These are phyloP conservation scores for Dryadomyces sulphureus DNA, from an alignment of 2,329 filamentous ascomycete genomes.

Conservation along the genomic window DNA sequence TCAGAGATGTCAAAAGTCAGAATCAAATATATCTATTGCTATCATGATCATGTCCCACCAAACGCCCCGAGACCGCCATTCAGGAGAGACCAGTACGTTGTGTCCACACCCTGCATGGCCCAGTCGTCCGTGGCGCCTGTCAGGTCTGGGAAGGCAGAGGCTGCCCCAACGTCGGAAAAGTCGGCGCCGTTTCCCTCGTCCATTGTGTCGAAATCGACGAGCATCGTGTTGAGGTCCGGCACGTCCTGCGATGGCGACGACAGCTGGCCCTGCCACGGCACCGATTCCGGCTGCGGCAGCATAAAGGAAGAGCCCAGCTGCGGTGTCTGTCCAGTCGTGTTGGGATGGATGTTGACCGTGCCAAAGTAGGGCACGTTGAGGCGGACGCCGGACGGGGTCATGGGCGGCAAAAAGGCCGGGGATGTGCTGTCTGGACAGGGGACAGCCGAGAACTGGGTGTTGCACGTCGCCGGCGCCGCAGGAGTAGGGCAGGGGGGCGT, in stretches of 20 bases:
- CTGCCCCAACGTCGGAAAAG: constrained; percentile 5
- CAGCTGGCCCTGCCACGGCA: not conserved
- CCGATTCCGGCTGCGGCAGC: not conserved
- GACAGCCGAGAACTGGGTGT: not conserved
- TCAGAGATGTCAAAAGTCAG: too few relatives aligned
- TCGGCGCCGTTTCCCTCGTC: not conserved
- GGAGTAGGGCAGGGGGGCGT: not conserved
- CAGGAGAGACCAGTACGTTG: constrained; percentile 13
- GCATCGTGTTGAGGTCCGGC: constrained; percentile 9
- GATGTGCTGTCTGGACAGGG: constrained; percentile 4
- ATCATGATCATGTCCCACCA: not conserved
- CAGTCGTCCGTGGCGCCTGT: constrained; percentile 12
- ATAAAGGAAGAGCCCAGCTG: not conserved
- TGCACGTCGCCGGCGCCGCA: not conserved
- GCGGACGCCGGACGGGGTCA: constrained; percentile 14
- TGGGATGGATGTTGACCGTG: constrained; percentile 26
- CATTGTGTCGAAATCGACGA: constrained; percentile 10
- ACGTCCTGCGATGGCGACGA: not conserved
- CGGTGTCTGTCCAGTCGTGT: not conserved
- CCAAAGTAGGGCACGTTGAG: constrained; percentile 32
- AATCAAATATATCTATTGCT: not conserved
- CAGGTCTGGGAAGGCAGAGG: constrained; percentile 11
- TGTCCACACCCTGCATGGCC: constrained; percentile 13
- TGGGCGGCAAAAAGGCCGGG: too few relatives aligned
- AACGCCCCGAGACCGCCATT: constrained; percentile 8